Conservation (phyloP, 164 flowering plant species). For the Brasenia schreberi region DNA sequence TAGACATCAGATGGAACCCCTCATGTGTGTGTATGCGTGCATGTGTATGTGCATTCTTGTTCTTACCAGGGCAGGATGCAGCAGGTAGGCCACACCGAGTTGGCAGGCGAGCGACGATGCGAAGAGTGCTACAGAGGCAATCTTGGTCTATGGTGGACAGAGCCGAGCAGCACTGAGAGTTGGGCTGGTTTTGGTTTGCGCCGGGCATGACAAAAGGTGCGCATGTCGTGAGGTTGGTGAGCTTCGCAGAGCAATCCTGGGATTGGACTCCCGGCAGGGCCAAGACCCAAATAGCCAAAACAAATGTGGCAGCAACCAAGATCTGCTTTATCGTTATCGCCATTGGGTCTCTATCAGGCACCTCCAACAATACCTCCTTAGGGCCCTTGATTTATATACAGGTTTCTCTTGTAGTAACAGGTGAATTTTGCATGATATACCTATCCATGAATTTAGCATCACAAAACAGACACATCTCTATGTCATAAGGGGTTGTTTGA, state of each 20-base stretch:
- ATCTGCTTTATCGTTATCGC: not conserved
- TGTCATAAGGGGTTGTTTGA: not conserved
- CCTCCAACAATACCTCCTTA: not conserved
- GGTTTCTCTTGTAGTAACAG: not conserved
- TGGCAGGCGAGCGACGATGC: conserved; percentile 3
- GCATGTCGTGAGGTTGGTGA: conserved; percentile 2
- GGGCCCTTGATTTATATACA: not conserved
- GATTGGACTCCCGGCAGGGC: not conserved
- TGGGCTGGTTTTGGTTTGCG: not conserved
- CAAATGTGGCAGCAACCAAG: not conserved
- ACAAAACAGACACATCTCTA: not conserved
- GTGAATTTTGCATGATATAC: not conserved
- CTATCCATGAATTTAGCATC: not conserved
- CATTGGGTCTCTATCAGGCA: not conserved
- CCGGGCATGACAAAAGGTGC: conserved; percentile 7
- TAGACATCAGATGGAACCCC: no score
- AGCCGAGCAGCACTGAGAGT: conserved; percentile 3
- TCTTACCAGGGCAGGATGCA: not conserved
- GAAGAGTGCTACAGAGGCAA: conserved; percentile 7
- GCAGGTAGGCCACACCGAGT: conserved; percentile 1
- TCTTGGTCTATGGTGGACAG: not conserved
- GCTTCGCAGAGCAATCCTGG: conserved; percentile 4
- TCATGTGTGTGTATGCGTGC: not conserved
- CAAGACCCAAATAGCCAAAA: not conserved
- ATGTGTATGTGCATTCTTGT: not conserved